Conservation (phyloP, 2,329 filamentous ascomycete species). For the Rhynchosporium agropyri region DNA sequence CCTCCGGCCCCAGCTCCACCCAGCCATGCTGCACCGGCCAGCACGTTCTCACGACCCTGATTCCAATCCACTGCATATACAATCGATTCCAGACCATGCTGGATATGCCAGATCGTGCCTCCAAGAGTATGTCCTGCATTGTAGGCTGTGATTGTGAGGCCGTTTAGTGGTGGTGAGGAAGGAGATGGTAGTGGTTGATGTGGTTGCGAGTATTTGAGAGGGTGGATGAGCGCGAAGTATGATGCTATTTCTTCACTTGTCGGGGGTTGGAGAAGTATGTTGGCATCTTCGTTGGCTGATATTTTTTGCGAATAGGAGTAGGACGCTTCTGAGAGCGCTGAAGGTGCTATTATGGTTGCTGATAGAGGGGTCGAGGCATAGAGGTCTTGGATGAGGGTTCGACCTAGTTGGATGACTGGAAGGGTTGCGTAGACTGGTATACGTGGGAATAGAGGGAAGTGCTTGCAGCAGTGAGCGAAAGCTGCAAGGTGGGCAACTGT, state of each 20-base stretch:
- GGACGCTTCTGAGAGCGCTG: conserved; percentile 68
- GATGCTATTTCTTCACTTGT: conserved; percentile 85
- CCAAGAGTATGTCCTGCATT: conserved; percentile 94
- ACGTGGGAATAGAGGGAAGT: conserved; percentile 87
- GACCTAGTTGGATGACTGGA: conserved; percentile 89
- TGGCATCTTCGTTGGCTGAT: conserved; percentile 52
- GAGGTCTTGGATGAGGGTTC: conserved; percentile 86
- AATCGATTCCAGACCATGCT: conserved; percentile 93
- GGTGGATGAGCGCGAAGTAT: conserved; percentile 89
- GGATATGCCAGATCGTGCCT: conserved; percentile 98
- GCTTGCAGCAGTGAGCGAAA: conserved; percentile 95
- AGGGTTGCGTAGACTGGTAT: conserved; percentile 94
- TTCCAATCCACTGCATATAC: conserved; percentile 99
- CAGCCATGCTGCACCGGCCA: conserved; percentile 91
- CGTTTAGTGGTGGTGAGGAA: conserved; percentile 85
- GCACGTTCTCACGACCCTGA: conserved; percentile 92
- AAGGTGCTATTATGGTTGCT: conserved; percentile 76
- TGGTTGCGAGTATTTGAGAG: conserved; percentile 95
- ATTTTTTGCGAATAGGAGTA: conserved; percentile 57
- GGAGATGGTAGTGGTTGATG: conserved; percentile 86
- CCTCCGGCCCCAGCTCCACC: conserved; percentile 78
- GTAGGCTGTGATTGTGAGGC: conserved; percentile 93
- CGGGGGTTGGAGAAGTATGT: conserved; percentile 67
- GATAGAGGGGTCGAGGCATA: conserved; percentile 90
- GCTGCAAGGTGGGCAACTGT: conserved; percentile 90